These are phyloP conservation scores for Sordariomycetes sp. DNA, from an alignment of 2,329 filamentous ascomycete genomes.

Conservation along the genomic window DNA sequence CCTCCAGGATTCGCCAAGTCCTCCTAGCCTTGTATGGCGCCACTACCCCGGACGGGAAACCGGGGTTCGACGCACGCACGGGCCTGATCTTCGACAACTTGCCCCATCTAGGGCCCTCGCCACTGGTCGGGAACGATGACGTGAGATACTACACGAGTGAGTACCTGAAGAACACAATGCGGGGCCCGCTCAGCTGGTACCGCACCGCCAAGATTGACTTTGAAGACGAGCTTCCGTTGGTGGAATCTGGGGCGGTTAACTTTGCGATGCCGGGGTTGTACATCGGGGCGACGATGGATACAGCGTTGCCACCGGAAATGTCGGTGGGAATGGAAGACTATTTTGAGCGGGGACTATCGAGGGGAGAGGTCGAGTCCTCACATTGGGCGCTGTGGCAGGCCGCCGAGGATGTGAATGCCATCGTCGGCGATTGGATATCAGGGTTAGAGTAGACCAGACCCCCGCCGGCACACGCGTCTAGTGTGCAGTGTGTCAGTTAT, in stretches of 20 bases:
- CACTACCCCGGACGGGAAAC: slow-evolving; percentile 36
- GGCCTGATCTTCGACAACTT: slow-evolving; percentile 56
- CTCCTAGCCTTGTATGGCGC: slow-evolving; percentile 62
- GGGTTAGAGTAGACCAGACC: slow-evolving; percentile 9
- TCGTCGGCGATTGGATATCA: slow-evolving; percentile 56
- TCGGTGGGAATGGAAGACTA: slow-evolving; percentile 55
- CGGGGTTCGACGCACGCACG: slow-evolving; percentile 40
- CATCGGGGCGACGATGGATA: slow-evolving; percentile 58
- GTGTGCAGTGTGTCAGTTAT: slow-evolving; percentile 1
- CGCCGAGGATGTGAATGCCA: slow-evolving; percentile 53
- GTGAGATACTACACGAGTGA: slow-evolving; percentile 66
- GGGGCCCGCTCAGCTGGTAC: slow-evolving; percentile 83
- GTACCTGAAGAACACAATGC: slow-evolving; percentile 57
- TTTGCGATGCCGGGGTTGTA: slow-evolving; percentile 57
- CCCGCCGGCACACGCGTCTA: slow-evolving; percentile 21
- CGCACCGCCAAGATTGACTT: slow-evolving; percentile 61
- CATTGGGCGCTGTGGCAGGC: slow-evolving; percentile 81
- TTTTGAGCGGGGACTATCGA: slow-evolving; percentile 47
- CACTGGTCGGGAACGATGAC: slow-evolving; percentile 53
- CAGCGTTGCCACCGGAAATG: slow-evolving; percentile 60
- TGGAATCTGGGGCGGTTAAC: slow-evolving; percentile 33
- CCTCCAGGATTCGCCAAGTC: slow-evolving; percentile 54
- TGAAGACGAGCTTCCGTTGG: slow-evolving; percentile 55
- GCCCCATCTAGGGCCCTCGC: slow-evolving; percentile 38
- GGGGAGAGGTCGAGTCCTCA: slow-evolving; percentile 50